Evolutionary conservation across 352 stramenopile species (phyloP), one percentile per base, ranked within the genome.

Genomic region (Phytopythium ostracodes): DNA sequence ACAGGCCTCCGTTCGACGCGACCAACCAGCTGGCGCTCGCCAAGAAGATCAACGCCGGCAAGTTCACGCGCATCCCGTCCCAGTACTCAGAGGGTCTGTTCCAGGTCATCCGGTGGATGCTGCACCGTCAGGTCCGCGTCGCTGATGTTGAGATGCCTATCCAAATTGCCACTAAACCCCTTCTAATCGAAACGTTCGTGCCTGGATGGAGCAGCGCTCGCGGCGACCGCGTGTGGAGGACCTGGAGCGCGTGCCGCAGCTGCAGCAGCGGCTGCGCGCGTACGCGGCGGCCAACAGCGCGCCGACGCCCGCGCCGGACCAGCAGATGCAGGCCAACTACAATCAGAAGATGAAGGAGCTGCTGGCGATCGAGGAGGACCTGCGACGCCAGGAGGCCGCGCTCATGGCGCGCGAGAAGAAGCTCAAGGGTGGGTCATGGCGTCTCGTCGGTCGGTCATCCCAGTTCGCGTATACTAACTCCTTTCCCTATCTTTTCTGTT

Each of bases 31-130:
- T 98, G 27, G 87, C 91, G 58, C 71, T 98, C 20, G 91, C 92
- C 35, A 96, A 97, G 70, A 98, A 97, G 63, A 98, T 98, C 72
- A 97, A 96, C 59, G 85, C 88, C 29, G 89, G 91, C 68, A 94
- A 94, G 65, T 97, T 98, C 63, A 80, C 79, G 29, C 86, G 89
- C 31, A 97, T 98, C 63, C 91, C 92, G 12, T 78, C 81, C 35
- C 77, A 91, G 61, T 98, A 98, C 79, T 96, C 86, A 44, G 89
- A 97, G 59, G 87, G 89, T 1, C 77, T 97, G 10, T 94, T 96
- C 69, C 85, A 94, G 68, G 85, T 91, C 31, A 96, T 96, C 57
- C 79, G 87, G 36, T 95, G 87, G 86, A 96, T 96, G 88, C 79
- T 97, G 49, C 87, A 95, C 67, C 76, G 87, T 27, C 87, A 79